Base-by-base conservation (phyloP, 805 yeast species). In the Groenewaldozyma salmanticensis region DNA sequence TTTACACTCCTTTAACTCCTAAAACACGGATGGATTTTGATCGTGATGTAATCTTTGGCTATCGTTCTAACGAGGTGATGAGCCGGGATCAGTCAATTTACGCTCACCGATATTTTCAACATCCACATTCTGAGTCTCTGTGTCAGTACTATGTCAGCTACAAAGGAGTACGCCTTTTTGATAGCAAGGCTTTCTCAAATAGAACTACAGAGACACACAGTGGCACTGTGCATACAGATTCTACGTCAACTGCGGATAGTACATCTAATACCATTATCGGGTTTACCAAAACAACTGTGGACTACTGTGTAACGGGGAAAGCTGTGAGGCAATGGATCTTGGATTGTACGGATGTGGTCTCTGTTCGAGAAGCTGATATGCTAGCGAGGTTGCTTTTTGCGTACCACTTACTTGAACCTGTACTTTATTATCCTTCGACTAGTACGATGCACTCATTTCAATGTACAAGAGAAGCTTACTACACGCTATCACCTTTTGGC, bases 81-180 rank as follows among this genome's bases (percentile, higher is more conserved):
- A 24, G 11, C 29, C 7, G 21, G 16, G 21, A 34, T 32, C 36
- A 24, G 3, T 47, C 55, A 2, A 94, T 95, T 0, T 78, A 81
- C 48, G 73, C 75, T 42, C 94, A 84, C 52, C 69, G 73, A 32
- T 84, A 73, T 53, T 86, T 86, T 62, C 78, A 90, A 3, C 88
- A 88, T 52, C 96, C 96, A 0, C 94, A 82, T 54, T 81, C 94
- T 0, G 90, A 82, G 48, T 68, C 94, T 0, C 83, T 78, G 54
- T 58, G 74, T 5, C 96, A 88, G 56, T 87, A 87, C 56, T 87
- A 79, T 55, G 77, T 74, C 4, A 74, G 88, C 0, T 52, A 62
- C 19, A 63, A 59, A 7, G 96, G 96, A 1, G 67, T 84, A 2
- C 61, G 95, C 16, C 52, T 83, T 3, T 74, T 74, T 48, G 55